Evolutionary conservation across 2,329 filamentous ascomycete species (phyloP), one percentile per base, ranked within the genome.

Genomic region (Zarea fungicola): DNA sequence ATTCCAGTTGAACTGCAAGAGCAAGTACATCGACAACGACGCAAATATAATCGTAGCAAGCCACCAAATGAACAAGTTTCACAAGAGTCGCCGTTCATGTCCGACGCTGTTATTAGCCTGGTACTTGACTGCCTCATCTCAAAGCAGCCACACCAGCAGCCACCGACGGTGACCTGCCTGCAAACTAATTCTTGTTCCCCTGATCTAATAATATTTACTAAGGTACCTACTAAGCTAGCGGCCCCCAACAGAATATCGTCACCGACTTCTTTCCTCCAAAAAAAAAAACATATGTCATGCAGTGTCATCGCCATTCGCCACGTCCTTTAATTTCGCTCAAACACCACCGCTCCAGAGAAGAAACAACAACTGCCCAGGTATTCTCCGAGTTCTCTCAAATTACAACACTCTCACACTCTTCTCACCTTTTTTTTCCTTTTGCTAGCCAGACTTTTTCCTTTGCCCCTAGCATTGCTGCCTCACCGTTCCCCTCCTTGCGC

Each of bases 171-270:
- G n/a, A n/a, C n/a, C n/a, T n/a, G n/a, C n/a, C n/a, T n/a, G n/a
- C n/a, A n/a, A n/a, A n/a, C n/a, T n/a, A n/a, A n/a, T n/a, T n/a
- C n/a, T n/a, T n/a, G n/a, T n/a, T n/a, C 31, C n/a, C 31, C 31
- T 34, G 31, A 34, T n/a, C 31, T 34, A 34, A 34, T 34, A 34
- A 34, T n/a, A n/a, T n/a, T n/a, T n/a, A n/a, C n/a, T n/a, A n/a
- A n/a, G n/a, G n/a, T n/a, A n/a, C n/a, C n/a, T n/a, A n/a, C n/a
- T n/a, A 34, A 16, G 6, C 31, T 19, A 26, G 23, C 23, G 31
- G 28, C 43, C 45, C 45, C 45, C 45, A 48, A 48, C 45, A 42
- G 14, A 42, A 48, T 48, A 48, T 48, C 45, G 36, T 48, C 45
- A 48, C 45, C 37, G 45, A 48, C 45, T 35, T 48, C 22, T n/a